Percentiles rank a stretch among this genome's conserved stretches.
phyloP scores from a whole-genome alignment of 352 stramenopile species.

The Ophiocytium majus region DNA sequence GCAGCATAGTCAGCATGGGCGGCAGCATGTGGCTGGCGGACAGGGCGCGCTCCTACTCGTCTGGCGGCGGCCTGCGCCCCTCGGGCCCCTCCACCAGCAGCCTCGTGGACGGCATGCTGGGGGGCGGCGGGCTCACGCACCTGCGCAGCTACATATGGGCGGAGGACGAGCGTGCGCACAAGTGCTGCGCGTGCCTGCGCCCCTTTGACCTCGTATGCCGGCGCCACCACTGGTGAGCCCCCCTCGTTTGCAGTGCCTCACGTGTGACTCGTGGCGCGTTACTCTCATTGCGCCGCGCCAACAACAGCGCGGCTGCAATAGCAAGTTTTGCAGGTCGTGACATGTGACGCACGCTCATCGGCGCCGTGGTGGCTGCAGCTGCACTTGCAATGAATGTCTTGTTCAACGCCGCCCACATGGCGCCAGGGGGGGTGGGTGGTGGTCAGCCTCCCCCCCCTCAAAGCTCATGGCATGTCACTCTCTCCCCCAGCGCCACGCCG shows the following conservation, averaged over 20 bases:
- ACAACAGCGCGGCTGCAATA: too few species aligned
- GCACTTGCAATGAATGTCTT: too few species aligned
- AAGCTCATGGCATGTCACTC: too few species aligned
- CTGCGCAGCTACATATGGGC: constrained; percentile 32
- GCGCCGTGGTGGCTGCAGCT: too few species aligned
- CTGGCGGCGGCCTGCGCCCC: neutral
- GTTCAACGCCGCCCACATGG: too few species aligned
- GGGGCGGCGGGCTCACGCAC: constrained; percentile 13
- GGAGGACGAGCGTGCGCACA: constrained; percentile 18
- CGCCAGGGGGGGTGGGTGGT: too few species aligned
- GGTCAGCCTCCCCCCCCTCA: too few species aligned
- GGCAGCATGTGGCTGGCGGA: neutral
- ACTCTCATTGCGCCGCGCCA: too few species aligned
- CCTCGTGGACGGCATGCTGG: neutral
- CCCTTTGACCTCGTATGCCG: neutral
- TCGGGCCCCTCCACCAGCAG: neutral
- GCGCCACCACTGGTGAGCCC: constrained; percentile 28
- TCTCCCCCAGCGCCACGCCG: too few species aligned
- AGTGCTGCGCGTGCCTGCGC: constrained; percentile 20
- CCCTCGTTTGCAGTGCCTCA: neutral
- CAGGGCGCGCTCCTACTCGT: neutral
- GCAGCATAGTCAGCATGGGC: neutral
- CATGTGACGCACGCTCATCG: too few species aligned
- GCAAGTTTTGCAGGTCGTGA: too few species aligned
- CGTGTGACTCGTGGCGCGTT: neutral